Percentiles rank a stretch among this genome's conserved stretches.
These are phyloP conservation scores for Epichloe amarillans DNA, from an alignment of 2,329 filamentous ascomycete species.

Conservation along the genomic window DNA sequence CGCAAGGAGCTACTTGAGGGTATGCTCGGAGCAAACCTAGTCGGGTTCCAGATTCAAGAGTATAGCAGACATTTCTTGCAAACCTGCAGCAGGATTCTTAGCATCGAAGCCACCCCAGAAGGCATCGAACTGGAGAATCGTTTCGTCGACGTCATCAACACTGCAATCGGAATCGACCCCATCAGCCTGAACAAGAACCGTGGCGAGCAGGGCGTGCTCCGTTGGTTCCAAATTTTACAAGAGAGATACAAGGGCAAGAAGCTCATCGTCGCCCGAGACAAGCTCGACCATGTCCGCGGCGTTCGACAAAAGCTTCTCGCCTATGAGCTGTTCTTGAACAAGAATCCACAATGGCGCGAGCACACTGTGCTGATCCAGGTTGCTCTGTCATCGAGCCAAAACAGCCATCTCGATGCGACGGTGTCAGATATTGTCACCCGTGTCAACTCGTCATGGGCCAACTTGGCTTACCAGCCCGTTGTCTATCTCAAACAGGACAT, in stretches of 20 bases:
- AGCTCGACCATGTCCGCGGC: slow-evolving; percentile 83
- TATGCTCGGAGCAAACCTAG: slow-evolving; percentile 81
- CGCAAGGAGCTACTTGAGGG: slow-evolving; percentile 81
- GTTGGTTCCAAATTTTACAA: slow-evolving; percentile 68
- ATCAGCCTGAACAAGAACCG: slow-evolving; percentile 59
- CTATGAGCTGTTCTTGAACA: slow-evolving; percentile 87
- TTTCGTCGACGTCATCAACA: slow-evolving; percentile 76
- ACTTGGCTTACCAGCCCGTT: slow-evolving; percentile 79
- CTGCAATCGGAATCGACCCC: slow-evolving; percentile 86
- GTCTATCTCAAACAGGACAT: slow-evolving; percentile 95
- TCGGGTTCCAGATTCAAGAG: slow-evolving; percentile 88
- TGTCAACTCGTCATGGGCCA: slow-evolving; percentile 85
- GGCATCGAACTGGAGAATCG: slow-evolving; percentile 85
- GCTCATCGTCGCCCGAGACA: slow-evolving; percentile 85
- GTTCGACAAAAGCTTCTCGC: slow-evolving; percentile 87
- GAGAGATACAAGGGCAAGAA: slow-evolving; percentile 80
- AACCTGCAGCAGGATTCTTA: slow-evolving; percentile 82
- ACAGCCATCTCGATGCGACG: slow-evolving; percentile 73
- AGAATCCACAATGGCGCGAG: slow-evolving; percentile 80
- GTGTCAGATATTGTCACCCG: slow-evolving; percentile 90
- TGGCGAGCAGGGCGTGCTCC: slow-evolving; percentile 55
- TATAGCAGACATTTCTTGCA: slow-evolving; percentile 91
- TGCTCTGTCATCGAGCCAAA: slow-evolving; percentile 78
- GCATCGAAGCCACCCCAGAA: slow-evolving; percentile 78
- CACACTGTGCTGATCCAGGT: slow-evolving; percentile 88